Evolutionary conservation across 805 yeast genomes (phyloP), one percentile per base, ranked within the genome.

Genomic region (Candida schatavii): DNA sequence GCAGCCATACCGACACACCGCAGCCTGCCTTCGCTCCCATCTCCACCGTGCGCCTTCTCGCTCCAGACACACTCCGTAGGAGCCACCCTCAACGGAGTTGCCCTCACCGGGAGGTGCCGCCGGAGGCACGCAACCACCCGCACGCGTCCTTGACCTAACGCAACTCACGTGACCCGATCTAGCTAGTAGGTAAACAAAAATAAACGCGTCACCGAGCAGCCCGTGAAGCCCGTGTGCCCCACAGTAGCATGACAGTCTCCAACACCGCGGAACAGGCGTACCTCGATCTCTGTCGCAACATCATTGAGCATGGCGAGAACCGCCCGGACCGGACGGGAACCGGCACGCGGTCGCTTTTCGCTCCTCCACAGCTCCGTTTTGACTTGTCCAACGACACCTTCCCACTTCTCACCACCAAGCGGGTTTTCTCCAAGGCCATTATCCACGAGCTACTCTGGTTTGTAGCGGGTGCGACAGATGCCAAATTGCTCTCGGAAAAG

Each of bases 271-370:
- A 93, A 63, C 84, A 80, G 53, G 93, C 90, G 13, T 93, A 93
- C 59, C 76, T 93, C 33, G 90, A 87, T 49, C 74, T 93, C 35
- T 88, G 97, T 58, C 62, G 70, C 43, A 71, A 79, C 3, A 91
- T 93, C 60, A 80, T 93, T 17, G 71, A 75, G 1, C 80, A 85
- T 48, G 99, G 99, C 31, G 98, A 93, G 58, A 77, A 77, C 52
- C 80, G 99, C 47, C 91, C 93, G 6, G 99, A 93, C 61, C 75
- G 99, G 61, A 93, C 99, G 1, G 99, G 99, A 1, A 93, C 99
- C 0, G 99, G 99, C 4, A 93, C 99, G 0, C 72, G 68, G 46
- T 83, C 96, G 26, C 48, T 93, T 6, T 93, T 93, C 63, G 99
- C 95, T 0, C 99, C 99, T 19, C 97, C 97, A 10, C 98, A 91